Evolutionary conservation across 306 rosid species (phyloP).

Genomic region (Nissolia schottii): DNA sequence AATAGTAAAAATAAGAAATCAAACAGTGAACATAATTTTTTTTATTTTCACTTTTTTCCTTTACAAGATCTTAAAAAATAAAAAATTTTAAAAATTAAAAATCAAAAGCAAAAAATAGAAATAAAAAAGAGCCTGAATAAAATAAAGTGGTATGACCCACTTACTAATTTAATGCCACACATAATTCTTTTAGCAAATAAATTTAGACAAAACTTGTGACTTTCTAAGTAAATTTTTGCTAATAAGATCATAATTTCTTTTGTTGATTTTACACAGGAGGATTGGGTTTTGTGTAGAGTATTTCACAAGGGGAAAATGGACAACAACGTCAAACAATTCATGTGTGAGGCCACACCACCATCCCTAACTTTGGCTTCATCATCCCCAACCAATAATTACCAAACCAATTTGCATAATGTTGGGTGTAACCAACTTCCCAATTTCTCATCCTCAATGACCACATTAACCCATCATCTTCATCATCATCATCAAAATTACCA

Average conservation of each 20-base stretch:
- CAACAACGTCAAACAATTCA: conserved; percentile 38
- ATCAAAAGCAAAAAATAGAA: too few relatives aligned
- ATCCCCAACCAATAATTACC: conserved; percentile 32
- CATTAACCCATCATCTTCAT: conserved; percentile 29
- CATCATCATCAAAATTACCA: conserved; percentile 15
- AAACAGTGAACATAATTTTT: too few relatives aligned
- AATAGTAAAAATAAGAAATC: too few relatives aligned
- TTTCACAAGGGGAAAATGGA: conserved; percentile 73
- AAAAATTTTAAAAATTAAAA: too few relatives aligned
- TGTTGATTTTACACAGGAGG: conserved; percentile 71
- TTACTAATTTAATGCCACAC: too few relatives aligned
- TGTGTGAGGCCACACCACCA: conserved; percentile 34
- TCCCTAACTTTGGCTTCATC: conserved; percentile 37
- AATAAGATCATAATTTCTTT: conserved; percentile 15
- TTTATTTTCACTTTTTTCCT: too few relatives aligned
- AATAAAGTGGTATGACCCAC: too few relatives aligned
- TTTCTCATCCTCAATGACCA: conserved; percentile 48
- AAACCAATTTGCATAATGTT: conserved; percentile 24
- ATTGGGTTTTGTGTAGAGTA: conserved; percentile 96
- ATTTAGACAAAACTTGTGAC: too few relatives aligned
- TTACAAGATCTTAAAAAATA: too few relatives aligned
- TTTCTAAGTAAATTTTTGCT: too few relatives aligned
- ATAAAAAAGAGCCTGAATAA: too few relatives aligned
- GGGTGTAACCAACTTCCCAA: conserved; percentile 47
- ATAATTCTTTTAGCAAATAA: too few relatives aligned